Evolutionary conservation across 1,139 yeast species (phyloP).

Genomic region (Saccharomyces hybrid): DNA sequence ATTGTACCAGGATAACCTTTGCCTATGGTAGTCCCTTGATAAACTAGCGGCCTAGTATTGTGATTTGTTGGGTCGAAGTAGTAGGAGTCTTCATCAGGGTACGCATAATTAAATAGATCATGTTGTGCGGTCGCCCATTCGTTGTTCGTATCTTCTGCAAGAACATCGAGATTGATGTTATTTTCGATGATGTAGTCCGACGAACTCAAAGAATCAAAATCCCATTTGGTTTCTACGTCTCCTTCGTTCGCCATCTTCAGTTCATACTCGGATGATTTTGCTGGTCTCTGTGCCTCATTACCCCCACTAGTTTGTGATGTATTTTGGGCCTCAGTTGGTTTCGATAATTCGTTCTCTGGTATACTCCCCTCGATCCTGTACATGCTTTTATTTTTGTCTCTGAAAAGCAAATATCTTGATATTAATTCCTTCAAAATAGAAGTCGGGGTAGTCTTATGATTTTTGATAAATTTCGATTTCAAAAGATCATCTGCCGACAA

Average conservation of each 20-base stretch:
- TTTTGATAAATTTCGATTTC: slow-evolving; percentile 63
- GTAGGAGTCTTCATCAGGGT: slow-evolving; percentile 33
- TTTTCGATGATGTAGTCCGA: slow-evolving; percentile 64
- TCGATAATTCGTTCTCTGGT: slow-evolving; percentile 30
- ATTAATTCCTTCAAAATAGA: slow-evolving; percentile 63
- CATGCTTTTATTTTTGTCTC: slow-evolving; percentile 48
- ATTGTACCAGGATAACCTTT: slow-evolving; percentile 25
- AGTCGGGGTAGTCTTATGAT: slow-evolving; percentile 54
- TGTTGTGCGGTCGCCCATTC: slow-evolving; percentile 33
- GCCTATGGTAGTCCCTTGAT: slow-evolving; percentile 30
- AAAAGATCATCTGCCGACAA: slow-evolving; percentile 78
- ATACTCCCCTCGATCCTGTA: slow-evolving; percentile 38
- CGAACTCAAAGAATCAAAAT: slow-evolving; percentile 69
- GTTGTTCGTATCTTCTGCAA: slow-evolving; percentile 24
- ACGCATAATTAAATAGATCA: slow-evolving; percentile 32
- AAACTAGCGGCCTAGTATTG: slow-evolving; percentile 22
- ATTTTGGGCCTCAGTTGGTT: slow-evolving; percentile 26
- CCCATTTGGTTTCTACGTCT: slow-evolving; percentile 67
- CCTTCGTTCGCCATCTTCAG: slow-evolving; percentile 30
- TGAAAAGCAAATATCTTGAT: slow-evolving; percentile 73
- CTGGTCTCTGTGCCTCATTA: slow-evolving; percentile 14
- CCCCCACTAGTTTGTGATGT: slow-evolving; percentile 19
- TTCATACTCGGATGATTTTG: slow-evolving; percentile 7
- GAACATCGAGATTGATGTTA: slow-evolving; percentile 46
- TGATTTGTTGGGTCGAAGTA: slow-evolving; percentile 24